Evolutionary conservation across 805 yeast species (phyloP), one percentile per base, ranked within the genome.

Genomic region (Wickerhamomyces subpelliculosus): DNA sequence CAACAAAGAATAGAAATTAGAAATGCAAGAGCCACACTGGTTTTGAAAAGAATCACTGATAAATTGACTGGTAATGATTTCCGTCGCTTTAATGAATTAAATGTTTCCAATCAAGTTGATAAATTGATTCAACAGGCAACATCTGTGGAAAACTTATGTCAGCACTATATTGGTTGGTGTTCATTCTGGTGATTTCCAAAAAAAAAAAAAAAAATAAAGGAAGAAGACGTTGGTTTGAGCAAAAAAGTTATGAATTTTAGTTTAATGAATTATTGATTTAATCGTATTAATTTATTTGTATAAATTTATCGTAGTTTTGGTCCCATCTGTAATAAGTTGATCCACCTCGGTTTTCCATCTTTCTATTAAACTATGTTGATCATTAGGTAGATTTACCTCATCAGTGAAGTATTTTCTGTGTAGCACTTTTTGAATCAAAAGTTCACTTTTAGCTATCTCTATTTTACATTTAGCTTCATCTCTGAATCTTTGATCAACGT

Each of bases 161-260:
- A 88, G 61, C 98, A 90, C 61, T 93, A 85, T 57, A 84, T 93
- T 44, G 99, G 99, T 16, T 93, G 99, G 99, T 93, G 99, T 64
- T 85, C 97, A 1, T 93, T 90, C 75, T 93, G 98, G 97, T 90
- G 54, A 59, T 23, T 5, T 17, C 8, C 17, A n/a, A 12, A 24
- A n/a, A n/a, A n/a, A n/a, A 25, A 13, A 13, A 11, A 7, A 4
- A 12, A 11, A 19, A 4, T 12, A 19, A 18, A 17, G 25, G 28
- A 8, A 25, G 6, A 25, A 8, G 8, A 25, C 24, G 24, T 22
- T 22, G 10, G 7, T 22, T 22, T 22, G 10, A 22, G 10, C 10
- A 8, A 10, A 22, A 22, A 10, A 8, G 24, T 22, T 10, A 22
- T 22, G 24, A 10, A 10, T 8, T 22, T 22, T 8, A 22, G 10